Conservation (phyloP, 2,329 filamentous ascomycete species). For the Sclerotinia minor region DNA sequence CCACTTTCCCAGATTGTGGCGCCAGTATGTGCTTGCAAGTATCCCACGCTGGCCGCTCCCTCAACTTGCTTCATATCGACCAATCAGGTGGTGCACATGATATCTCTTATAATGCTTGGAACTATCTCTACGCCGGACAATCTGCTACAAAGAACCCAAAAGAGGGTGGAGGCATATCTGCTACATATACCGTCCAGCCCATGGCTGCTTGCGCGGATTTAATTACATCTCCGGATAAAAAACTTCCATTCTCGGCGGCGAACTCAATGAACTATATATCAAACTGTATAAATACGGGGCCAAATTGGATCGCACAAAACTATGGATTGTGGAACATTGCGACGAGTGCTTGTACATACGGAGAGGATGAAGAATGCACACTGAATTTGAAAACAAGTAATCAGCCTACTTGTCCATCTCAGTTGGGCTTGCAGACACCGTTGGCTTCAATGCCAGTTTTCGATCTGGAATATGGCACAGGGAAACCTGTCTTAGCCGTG, state of each 20-base stretch:
- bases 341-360: background rate
- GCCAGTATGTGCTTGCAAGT: conserved; percentile 13
- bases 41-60: background rate
- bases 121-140: conserved; percentile 8
- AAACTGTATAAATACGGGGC: background rate
- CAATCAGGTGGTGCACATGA: conserved; percentile 14
- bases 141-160: background rate
- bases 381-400: background rate
- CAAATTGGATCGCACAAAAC: conserved; percentile 1
- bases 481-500: background rate
- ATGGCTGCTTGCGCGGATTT: conserved; percentile 12
- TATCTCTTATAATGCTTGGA: conserved; percentile 18
- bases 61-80: conserved; percentile 14
- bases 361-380: conserved; percentile 14
- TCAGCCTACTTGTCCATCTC: background rate
- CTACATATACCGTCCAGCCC: background rate
- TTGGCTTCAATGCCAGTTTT: conserved; percentile 9
- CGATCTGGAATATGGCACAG: conserved; percentile 1
- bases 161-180: background rate
- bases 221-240: conserved; percentile 15
- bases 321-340: conserved; percentile 12
- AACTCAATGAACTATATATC: conserved; percentile 9
- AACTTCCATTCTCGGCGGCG: background rate
- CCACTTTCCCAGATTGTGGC: conserved; percentile 2
- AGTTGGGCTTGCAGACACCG: background rate